phyloP scores from a whole-genome alignment of 805 yeast genomes.

The Candida quercuum region DNA sequence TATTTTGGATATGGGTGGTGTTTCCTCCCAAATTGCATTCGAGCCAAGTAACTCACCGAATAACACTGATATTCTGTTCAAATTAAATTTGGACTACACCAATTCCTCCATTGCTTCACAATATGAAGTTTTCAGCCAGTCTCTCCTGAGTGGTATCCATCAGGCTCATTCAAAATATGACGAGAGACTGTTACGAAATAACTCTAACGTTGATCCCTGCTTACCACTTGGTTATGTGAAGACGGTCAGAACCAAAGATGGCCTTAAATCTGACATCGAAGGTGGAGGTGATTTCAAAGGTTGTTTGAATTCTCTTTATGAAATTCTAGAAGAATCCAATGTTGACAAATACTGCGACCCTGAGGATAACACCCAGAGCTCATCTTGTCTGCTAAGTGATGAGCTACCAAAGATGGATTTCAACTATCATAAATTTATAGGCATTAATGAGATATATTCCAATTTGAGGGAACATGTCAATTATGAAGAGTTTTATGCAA shows the following conservation, averaged over 20 bases:
- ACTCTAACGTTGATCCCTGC: slow-evolving; percentile 45
- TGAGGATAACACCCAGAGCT: slow-evolving; percentile 15
- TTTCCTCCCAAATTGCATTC: slow-evolving; percentile 75
- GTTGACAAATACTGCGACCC: slow-evolving; percentile 20
- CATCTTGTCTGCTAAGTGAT: slow-evolving; percentile 48
- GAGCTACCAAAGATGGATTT: slow-evolving; percentile 53
- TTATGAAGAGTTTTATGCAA: slow-evolving; percentile 31
- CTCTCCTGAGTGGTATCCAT: slow-evolving; percentile 57
- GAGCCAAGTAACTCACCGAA: slow-evolving; percentile 45
- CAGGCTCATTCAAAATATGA: slow-evolving; percentile 48
- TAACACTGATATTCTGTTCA: slow-evolving; percentile 41
- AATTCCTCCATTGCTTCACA: slow-evolving; percentile 23
- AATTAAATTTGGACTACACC: slow-evolving; percentile 35
- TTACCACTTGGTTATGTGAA: slow-evolving; percentile 40
- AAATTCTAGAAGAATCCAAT: slow-evolving; percentile 30
- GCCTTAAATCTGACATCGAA: slow-evolving; percentile 24
- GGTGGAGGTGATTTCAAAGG: slow-evolving; percentile 48
- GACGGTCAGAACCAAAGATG: slow-evolving; percentile 10
- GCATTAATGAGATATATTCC: slow-evolving; percentile 67
- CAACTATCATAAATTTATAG: slow-evolving; percentile 50
- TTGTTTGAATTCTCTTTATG: slow-evolving; percentile 44
- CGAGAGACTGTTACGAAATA: slow-evolving; percentile 25
- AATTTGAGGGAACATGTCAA: slow-evolving; percentile 43
- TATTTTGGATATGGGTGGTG: slow-evolving; percentile 99
- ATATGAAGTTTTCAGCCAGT: slow-evolving; percentile 45